A percentile compares a stretch with the other conserved stretches of the same genome.
These are phyloP conservation scores for Lipomyces chichibuensis DNA, from an alignment of 805 yeast species.

Conservation along the genomic window DNA sequence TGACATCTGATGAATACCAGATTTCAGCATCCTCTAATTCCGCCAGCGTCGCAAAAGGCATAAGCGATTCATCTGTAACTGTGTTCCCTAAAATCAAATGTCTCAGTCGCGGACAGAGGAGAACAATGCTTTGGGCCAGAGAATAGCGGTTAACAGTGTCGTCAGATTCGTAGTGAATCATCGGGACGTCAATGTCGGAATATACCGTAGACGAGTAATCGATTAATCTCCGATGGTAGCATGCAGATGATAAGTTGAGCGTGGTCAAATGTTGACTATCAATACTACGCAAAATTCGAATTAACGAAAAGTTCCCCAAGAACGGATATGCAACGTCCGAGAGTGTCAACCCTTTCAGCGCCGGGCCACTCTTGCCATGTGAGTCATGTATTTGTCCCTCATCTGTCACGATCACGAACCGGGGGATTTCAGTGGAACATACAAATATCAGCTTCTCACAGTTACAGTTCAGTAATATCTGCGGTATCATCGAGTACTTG, in stretches of 20 bases:
- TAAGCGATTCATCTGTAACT: slow-evolving; percentile 17
- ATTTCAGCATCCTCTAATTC: slow-evolving; percentile 7
- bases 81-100: slow-evolving; percentile 18
- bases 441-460: slow-evolving; percentile 5
- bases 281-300: slow-evolving; percentile 9
- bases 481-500: slow-evolving; percentile 27
- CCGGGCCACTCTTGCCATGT: slow-evolving; percentile 4
- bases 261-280: slow-evolving; percentile 5
- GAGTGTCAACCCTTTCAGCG: slow-evolving; percentile 6
- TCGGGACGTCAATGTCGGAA: slow-evolving; percentile 12
- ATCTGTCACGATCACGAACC: slow-evolving; percentile 10
- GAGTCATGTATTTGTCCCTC: slow-evolving; percentile 11
- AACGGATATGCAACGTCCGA: slow-evolving; percentile 28
- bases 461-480: slow-evolving; percentile 9
- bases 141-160: neutral
- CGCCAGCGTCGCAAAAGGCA: slow-evolving; percentile 9
- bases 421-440: slow-evolving; percentile 27
- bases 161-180: neutral
- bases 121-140: slow-evolving; percentile 15
- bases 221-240: slow-evolving; percentile 19
- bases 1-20: slow-evolving; percentile 14
- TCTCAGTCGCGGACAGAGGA: slow-evolving; percentile 19
- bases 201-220: slow-evolving; percentile 14
- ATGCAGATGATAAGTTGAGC: slow-evolving; percentile 20
- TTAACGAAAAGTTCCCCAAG: slow-evolving; percentile 19